Base-by-base conservation (phyloP, 2,329 filamentous ascomycete species). In the Neofusicoccum cordaticola region DNA sequence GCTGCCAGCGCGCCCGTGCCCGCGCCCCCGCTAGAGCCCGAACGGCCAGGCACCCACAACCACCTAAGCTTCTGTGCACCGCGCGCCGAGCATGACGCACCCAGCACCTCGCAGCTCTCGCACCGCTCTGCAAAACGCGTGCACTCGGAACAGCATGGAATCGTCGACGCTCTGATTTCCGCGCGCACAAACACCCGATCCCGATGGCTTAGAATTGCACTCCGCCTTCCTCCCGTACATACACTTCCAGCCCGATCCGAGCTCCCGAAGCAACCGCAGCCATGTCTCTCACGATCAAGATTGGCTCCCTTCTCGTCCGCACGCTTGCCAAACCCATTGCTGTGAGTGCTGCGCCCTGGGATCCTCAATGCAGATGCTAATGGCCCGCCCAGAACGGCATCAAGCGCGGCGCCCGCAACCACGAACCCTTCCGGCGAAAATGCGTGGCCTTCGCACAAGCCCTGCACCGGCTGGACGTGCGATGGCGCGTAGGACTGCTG, bases 321-420 rank as follows among this genome's bases (percentile, higher is more conserved):
- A 90, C 88, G 1, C 78, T 88, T 34, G 88, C 88, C 13, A 90
- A 90, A 73, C 88, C 88, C 1, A 86, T 90, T 71, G 87, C 86
- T 68, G 88, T 89, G 81, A 70, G 83, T 76, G 19, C 8, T 50
- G 51, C 51, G 61, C 53, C 61, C 62, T 39, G 37, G 63, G 34
- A 31, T 12, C 56, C 27, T 22, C 37, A 4, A 35, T n/a, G 34
- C 45, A 64, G 2, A 3, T 5, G 44, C 35, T 64, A 4, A 61
- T 22, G 19, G 13, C 50, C 15, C 34, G 15, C 67, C 19, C 72
- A 90, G 88, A 89, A 87, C 71, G 82, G 82, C 73, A 88, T 90
- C 74, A 90, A 90, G 75, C 81, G 81, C 62, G 87, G 89, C 77
- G 88, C 88, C 19, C 85, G 85, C 69, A 87, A 90, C 74, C 88